Evolutionary conservation across 108 stramenopile genomes (phyloP).

Genomic region (Hondaea fermentalgiana): DNA sequence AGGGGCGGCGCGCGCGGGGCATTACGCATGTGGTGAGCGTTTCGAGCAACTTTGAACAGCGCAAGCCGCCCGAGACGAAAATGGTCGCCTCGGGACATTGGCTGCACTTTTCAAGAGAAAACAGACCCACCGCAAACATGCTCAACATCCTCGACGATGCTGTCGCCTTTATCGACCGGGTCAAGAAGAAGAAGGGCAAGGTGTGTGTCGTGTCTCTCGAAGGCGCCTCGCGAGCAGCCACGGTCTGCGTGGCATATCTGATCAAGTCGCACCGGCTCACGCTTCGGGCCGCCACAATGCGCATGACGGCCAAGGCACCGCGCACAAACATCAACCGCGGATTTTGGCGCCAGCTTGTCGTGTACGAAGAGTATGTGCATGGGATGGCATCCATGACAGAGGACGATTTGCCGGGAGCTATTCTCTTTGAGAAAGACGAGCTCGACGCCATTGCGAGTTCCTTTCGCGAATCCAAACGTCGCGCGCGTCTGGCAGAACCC

Average conservation of each 20-base stretch:
- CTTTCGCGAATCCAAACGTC: not conserved
- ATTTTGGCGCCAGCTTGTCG: not conserved
- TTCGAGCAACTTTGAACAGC: not conserved
- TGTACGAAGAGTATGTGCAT: not conserved
- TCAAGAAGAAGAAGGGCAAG: not conserved
- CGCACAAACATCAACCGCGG: not conserved
- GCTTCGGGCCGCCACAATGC: not conserved
- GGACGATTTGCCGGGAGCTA: not conserved
- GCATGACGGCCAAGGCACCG: not conserved
- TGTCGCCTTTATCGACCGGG: not conserved
- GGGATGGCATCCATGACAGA: not conserved
- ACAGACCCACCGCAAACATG: not conserved
- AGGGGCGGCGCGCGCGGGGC: not conserved
- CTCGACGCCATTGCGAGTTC: not conserved
- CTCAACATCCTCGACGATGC: not conserved
- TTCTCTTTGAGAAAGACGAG: conserved; percentile 9
- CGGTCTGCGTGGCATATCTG: not conserved
- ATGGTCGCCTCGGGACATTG: not conserved
- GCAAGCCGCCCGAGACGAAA: not conserved
- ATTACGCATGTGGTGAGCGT: not conserved
- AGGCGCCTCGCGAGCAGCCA: not conserved
- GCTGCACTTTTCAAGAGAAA: not conserved
- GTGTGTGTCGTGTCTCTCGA: not conserved
- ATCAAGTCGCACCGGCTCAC: not conserved
- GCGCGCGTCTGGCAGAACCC: not conserved